Percentiles rank a stretch among this genome's conserved stretches.
Conservation (phyloP, 139 green algal genomes). For the Chlamydomonas asymmetrica region DNA sequence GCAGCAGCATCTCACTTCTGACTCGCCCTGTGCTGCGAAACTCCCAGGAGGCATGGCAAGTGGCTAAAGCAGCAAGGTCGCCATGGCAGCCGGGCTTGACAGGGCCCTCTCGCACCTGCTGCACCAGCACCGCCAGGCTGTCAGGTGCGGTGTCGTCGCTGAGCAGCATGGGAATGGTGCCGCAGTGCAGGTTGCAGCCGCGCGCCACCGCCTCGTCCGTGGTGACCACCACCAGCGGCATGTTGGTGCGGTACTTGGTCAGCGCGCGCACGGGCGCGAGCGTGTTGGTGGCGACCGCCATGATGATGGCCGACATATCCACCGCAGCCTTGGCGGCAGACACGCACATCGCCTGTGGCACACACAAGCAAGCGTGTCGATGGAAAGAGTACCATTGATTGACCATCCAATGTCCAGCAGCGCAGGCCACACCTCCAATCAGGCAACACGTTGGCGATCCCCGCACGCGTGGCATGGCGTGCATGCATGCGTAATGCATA, state of each 20-base stretch:
- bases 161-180: constrained; percentile 40
- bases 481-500: no score
- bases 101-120: constrained; percentile 16
- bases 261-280: constrained; percentile 46
- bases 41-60: no score
- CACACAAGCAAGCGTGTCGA: no score
- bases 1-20: no score
- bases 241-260: constrained; percentile 58
- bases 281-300: constrained; percentile 30
- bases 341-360: constrained; percentile 28
- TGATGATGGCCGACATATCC: constrained; percentile 34
- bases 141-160: constrained; percentile 4
- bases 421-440: no score
- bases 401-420: no score
- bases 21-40: no score
- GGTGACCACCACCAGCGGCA: constrained; percentile 45
- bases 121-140: no score
- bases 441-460: no score
- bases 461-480: no score
- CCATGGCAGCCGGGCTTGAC: not conserved
- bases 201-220: not conserved
- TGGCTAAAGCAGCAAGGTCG: not conserved
- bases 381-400: no score
- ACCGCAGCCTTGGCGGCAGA: constrained; percentile 48
- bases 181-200: constrained; percentile 40